These are phyloP conservation scores for Colletotrichum caudatum DNA, from an alignment of 2,329 filamentous ascomycete species.

Conservation along the genomic window DNA sequence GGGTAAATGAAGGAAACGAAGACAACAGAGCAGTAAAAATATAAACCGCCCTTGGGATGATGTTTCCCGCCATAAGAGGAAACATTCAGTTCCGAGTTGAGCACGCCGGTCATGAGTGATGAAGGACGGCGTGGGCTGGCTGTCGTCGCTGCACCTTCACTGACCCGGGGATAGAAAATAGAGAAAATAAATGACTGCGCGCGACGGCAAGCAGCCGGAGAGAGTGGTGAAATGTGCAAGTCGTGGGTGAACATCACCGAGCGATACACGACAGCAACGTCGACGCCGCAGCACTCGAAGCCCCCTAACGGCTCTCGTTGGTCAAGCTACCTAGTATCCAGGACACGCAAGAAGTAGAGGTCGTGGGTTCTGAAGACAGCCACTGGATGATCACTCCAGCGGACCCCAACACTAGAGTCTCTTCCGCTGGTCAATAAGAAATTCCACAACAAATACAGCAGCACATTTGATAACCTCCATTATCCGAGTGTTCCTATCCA, in stretches of 20 bases:
- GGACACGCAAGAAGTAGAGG: not conserved
- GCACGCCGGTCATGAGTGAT: not conserved
- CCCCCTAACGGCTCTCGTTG: not conserved
- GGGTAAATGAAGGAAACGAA: not conserved
- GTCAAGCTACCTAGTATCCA: conserved; percentile 4
- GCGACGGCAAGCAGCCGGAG: not conserved
- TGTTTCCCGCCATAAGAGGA: not conserved
- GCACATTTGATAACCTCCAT: not conserved
- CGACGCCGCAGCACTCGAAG: not conserved
- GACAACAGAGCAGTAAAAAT: not conserved
- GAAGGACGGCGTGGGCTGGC: not conserved
- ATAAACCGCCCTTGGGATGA: too few species aligned
- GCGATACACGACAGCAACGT: not conserved
- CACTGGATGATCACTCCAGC: not conserved
- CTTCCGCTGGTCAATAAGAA: conserved; percentile 7
- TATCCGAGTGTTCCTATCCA: not conserved
- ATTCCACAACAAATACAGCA: not conserved
- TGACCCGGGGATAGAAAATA: not conserved
- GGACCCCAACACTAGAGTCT: not conserved
- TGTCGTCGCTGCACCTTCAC: not conserved
- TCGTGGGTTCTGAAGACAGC: not conserved
- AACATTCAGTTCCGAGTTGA: not conserved
- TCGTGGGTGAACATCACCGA: not conserved
- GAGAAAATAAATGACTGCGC: not conserved
- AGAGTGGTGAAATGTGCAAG: not conserved